Base-by-base conservation (phyloP, 192 early-diverging fungal species). In the Ambispora gerdemannii region DNA sequence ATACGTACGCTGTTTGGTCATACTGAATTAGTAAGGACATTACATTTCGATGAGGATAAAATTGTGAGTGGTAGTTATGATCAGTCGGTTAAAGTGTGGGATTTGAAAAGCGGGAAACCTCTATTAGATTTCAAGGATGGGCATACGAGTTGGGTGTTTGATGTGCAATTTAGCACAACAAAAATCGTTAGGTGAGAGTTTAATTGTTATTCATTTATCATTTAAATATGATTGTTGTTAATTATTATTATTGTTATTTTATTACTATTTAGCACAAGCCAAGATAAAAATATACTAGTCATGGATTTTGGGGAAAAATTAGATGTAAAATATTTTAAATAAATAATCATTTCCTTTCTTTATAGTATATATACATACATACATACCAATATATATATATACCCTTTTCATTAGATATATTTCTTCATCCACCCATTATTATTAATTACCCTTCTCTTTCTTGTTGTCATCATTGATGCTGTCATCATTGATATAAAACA, bases 61-160 rank as follows among this genome's bases (percentile, higher is more conserved):
- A 89, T 97, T 56, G 93, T 98, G 1, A 90, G 87, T 34, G 96
- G 96, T 2, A 90, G 89, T 25, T 98, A 98, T 74, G 96, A 98
- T 77, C 88, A 97, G 71, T 88, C 90, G 0, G 90, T 98, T 65
- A 91, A 93, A 74, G 90, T 98, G 24, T 98, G 96, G 97, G 93
- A 99, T 76, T 77, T 91, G 51, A 76, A 81, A 13, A 87, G 90
- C 2, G 95, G 93, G 13, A 72, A 91, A 55, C 86, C 93, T 59
- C 74, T 92, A 32, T 61, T 91, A 53, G 86, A 92, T 73, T 81
- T 92, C 28, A 78, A 87, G 38, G 77, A 83, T 33, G 90, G 87
- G 13, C 94, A 96, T 74, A 84, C 86, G 4, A 95, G 92, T 76
- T 97, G 95, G 94, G 93, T 98, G 4, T 98, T 97, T 86, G 93